Base-by-base conservation (phyloP, 2,329 filamentous ascomycete species). In the Colletotrichum melonis region DNA sequence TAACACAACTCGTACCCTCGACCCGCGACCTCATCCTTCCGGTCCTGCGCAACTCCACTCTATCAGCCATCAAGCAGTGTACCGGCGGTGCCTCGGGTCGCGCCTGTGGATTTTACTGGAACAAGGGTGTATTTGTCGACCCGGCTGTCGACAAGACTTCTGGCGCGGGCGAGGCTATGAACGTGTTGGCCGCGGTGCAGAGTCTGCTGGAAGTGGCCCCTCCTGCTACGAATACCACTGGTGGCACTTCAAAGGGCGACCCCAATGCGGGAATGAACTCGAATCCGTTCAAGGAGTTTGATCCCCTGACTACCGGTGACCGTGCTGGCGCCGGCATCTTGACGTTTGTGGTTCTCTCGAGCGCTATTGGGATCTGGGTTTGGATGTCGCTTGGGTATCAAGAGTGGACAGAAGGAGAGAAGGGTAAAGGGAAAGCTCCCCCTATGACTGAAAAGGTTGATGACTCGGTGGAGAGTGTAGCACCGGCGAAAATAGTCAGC, bases 101-200 rank as follows among this genome's bases (percentile, higher is more conserved):
- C 16, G 85, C 85, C 30, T 94, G 92, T 77, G 90, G 91, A 19
- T 89, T 92, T 74, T 87, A 87, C 76, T 94, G 92, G 92, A 87
- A 84, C 42, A 76, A 80, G 0, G 84, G 85, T 0, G 76, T 74
- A 1, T 89, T 83, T 72, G 78, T 86, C 0, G 84, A 85, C 22
- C 86, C 84, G 46, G 84, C 86, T 6, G 76, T 81, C 52, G 89
- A 91, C 74, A 85, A 88, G 64, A 90, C 89, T 2, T 85, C 83
- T 32, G 88, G 89, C n/a, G 88, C 90, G 6, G 89, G 90, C 5
- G 88, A 92, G 78, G 85, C 88, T 76, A 89, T 92, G 84, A 88
- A 86, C 52, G 89, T 88, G 0, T 79, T 91, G 5, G 87, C 86
- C 6, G 86, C 90, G 2, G 86, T 92, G 9, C 82, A 87, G 6